Conservation (phyloP, 164 flowering plant species). For the Euptelea pleiosperma region DNA sequence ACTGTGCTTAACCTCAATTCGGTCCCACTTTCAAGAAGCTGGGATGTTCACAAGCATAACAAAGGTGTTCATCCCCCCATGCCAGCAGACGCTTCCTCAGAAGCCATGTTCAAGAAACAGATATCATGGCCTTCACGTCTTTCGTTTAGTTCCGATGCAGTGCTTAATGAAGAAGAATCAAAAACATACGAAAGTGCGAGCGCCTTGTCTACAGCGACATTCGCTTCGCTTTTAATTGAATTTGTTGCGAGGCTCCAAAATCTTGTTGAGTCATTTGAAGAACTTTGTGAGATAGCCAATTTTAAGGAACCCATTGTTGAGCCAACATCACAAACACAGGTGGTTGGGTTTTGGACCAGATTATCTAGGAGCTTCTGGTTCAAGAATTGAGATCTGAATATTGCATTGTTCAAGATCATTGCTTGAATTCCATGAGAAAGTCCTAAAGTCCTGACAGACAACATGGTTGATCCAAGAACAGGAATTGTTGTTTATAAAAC, state of each 20-base stretch:
- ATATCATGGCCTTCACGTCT: slow-evolving; percentile 55
- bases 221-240: slow-evolving; percentile 79
- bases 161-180: slow-evolving; percentile 40
- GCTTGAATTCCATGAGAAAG: no score
- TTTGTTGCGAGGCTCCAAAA: slow-evolving; percentile 95
- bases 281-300: slow-evolving; percentile 64
- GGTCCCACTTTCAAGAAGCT: slow-evolving; percentile 20
- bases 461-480: no score
- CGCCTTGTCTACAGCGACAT: slow-evolving; percentile 74
- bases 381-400: slow-evolving; percentile 9
- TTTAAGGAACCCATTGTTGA: slow-evolving; percentile 60
- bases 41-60: slow-evolving; percentile 26
- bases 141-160: slow-evolving; percentile 28
- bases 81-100: slow-evolving; percentile 33
- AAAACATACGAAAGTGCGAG: slow-evolving; percentile 85
- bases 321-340: slow-evolving; percentile 13
- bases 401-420: background rate
- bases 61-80: slow-evolving; percentile 23
- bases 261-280: slow-evolving; percentile 68
- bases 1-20: slow-evolving; percentile 46
- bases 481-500: background rate
- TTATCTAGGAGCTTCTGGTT: slow-evolving; percentile 19
- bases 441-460: no score
- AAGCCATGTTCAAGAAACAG: slow-evolving; percentile 30
- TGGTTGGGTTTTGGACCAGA: slow-evolving; percentile 40